These are phyloP conservation scores for Bipolaris zeicola DNA, from an alignment of 2,329 filamentous ascomycete genomes.

Conservation along the genomic window DNA sequence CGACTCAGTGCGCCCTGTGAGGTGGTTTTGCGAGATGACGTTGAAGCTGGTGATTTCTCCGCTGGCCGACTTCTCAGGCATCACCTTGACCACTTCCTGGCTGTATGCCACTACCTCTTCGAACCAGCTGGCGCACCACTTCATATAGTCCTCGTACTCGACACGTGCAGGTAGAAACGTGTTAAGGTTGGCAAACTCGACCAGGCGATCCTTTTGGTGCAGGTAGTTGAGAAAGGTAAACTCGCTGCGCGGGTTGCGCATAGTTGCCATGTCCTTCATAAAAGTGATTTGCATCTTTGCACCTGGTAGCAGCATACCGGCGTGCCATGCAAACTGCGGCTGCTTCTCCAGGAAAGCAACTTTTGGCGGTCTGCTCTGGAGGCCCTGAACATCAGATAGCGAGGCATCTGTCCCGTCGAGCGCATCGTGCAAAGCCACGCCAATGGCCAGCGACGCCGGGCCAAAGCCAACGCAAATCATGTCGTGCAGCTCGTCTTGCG, in stretches of 20 bases:
- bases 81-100: constrained; percentile 75
- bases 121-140: constrained; percentile 88
- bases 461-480: constrained; percentile 92
- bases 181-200: constrained; percentile 87
- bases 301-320: constrained; percentile 91
- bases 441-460: constrained; percentile 86
- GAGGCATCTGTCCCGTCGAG: constrained; percentile 48
- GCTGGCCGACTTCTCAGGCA: constrained; percentile 61
- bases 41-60: constrained; percentile 67
- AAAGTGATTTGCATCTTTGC: constrained; percentile 98
- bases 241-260: constrained; percentile 83
- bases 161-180: constrained; percentile 85
- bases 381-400: constrained; percentile 38
- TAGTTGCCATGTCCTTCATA: constrained; percentile 90
- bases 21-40: constrained; percentile 67
- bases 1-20: constrained; percentile 60
- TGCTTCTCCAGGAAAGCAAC: constrained; percentile 91
- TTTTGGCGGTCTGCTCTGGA: constrained; percentile 61
- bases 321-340: constrained; percentile 83
- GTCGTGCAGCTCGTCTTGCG: constrained; percentile 73
- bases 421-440: constrained; percentile 85
- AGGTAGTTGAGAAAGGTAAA: constrained; percentile 98
- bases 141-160: constrained; percentile 95
- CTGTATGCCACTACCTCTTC: constrained; percentile 74
- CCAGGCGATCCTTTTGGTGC: constrained; percentile 76